phyloP scores from a whole-genome alignment of 1,139 yeast species.

The Hyphopichia fennica region DNA sequence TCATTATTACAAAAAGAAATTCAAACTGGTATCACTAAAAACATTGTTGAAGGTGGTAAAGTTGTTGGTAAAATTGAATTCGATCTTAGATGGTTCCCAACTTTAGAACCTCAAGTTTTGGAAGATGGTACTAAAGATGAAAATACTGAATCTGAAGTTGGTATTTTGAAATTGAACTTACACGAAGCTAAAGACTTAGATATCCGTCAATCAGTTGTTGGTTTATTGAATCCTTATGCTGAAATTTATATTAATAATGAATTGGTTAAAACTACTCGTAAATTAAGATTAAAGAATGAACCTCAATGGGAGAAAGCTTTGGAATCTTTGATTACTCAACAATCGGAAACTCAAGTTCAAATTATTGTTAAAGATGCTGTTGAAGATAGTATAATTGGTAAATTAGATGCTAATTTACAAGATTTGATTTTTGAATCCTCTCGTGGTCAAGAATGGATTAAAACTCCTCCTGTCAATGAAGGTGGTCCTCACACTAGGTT shows the following conservation, averaged over 20 bases:
- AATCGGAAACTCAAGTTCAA: constrained; percentile 53
- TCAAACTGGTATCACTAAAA: constrained; percentile 30
- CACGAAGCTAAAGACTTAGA: constrained; percentile 76
- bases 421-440: constrained; percentile 54
- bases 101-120: constrained; percentile 43
- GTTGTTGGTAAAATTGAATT: constrained; percentile 60
- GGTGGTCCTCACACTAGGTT: constrained; percentile 47
- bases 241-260: constrained; percentile 60
- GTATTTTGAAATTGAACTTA: constrained; percentile 68
- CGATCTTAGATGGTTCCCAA: constrained; percentile 66
- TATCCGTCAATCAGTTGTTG: constrained; percentile 60
- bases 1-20: constrained; percentile 58
- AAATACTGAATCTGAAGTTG: constrained; percentile 60
- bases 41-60: constrained; percentile 51
- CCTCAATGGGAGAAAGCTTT: constrained; percentile 69
- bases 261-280: constrained; percentile 55
- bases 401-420: constrained; percentile 54
- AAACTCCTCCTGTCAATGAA: constrained; percentile 36
- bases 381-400: constrained; percentile 50
- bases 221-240: constrained; percentile 70
- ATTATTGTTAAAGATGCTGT: constrained; percentile 59
- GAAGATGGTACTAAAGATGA: constrained; percentile 53
- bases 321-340: constrained; percentile 62
- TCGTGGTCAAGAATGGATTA: constrained; percentile 53
- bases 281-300: constrained; percentile 63